Evolutionary conservation across 108 stramenopile species (phyloP).

Genomic region (Nitzschia palea): DNA sequence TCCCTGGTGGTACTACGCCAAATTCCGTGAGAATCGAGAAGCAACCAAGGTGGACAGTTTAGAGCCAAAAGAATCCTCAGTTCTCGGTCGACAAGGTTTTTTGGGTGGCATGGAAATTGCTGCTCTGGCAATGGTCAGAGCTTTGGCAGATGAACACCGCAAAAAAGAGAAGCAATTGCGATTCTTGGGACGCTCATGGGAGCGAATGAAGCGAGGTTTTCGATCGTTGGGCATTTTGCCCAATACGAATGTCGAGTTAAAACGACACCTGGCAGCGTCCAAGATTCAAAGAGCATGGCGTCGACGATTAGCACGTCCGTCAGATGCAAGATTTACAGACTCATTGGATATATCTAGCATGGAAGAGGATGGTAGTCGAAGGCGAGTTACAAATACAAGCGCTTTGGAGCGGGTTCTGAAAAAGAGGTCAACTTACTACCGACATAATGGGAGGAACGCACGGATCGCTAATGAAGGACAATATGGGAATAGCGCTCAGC

Average conservation of each 20-base stretch:
- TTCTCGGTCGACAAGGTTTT: neutral
- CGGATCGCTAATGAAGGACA: neutral
- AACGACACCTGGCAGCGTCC: conserved; percentile 41
- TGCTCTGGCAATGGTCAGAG: conserved; percentile 21
- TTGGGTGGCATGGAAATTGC: conserved; percentile 42
- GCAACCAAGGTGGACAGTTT: neutral
- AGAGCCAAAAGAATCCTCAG: neutral
- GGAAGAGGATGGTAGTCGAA: conserved; percentile 14
- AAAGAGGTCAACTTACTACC: conserved; percentile 2
- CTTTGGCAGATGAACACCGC: conserved; percentile 14
- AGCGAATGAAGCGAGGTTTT: conserved; percentile 18
- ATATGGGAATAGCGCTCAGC: neutral
- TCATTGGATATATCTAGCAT: neutral
- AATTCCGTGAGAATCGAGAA: conserved; percentile 9
- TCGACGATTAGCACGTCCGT: neutral
- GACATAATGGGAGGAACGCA: neutral
- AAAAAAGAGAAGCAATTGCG: conserved; percentile 11
- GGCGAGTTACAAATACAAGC: neutral
- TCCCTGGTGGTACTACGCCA: conserved; percentile 28
- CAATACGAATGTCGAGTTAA: conserved; percentile 28
- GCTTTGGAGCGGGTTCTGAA: conserved; percentile 5
- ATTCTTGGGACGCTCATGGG: conserved; percentile 1
- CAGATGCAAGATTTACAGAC: conserved; percentile 8
- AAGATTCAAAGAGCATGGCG: conserved; percentile 47
- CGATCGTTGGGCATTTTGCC: conserved; percentile 28